A percentile compares a stretch with the other conserved stretches of the same genome.
These are phyloP conservation scores for Vitis cinerea DNA, from an alignment of 164 flowering plant species.

Conservation along the genomic window DNA sequence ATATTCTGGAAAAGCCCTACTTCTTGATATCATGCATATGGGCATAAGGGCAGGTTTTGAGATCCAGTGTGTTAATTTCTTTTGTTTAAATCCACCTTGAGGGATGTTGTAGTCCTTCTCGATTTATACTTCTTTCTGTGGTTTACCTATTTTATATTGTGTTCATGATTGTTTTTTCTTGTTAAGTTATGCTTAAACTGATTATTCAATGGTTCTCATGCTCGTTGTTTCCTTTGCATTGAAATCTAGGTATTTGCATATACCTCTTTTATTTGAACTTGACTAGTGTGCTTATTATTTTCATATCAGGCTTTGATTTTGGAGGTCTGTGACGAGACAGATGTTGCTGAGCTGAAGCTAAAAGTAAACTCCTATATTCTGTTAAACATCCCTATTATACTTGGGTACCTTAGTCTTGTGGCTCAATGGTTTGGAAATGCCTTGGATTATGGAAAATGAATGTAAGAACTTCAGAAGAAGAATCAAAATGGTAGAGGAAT, in stretches of 20 bases:
- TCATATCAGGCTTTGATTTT: constrained; percentile 50
- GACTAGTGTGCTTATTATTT: constrained; percentile 3
- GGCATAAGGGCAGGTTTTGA: neutral
- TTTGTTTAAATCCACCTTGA: too few relatives aligned
- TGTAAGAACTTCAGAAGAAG: too few relatives aligned
- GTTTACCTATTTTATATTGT: neutral
- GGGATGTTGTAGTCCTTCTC: too few relatives aligned
- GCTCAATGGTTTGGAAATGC: too few relatives aligned
- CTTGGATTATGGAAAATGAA: too few relatives aligned
- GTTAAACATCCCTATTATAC: too few relatives aligned
- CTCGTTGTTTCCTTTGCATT: neutral
- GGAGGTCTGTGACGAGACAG: constrained; percentile 85
- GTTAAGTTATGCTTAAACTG: neutral
- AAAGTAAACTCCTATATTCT: constrained; percentile 41
- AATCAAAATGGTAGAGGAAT: too few relatives aligned
- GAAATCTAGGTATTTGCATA: neutral
- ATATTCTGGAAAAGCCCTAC: neutral
- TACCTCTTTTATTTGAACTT: neutral
- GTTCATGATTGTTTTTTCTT: neutral
- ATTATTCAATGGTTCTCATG: neutral
- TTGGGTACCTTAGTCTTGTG: too few relatives aligned
- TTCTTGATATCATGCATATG: neutral
- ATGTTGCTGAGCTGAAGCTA: constrained; percentile 77
- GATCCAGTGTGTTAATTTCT: too few relatives aligned
- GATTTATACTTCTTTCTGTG: neutral